phyloP scores from a whole-genome alignment of 371 early-diverging fungal genomes.

The Mortierella sp. region DNA sequence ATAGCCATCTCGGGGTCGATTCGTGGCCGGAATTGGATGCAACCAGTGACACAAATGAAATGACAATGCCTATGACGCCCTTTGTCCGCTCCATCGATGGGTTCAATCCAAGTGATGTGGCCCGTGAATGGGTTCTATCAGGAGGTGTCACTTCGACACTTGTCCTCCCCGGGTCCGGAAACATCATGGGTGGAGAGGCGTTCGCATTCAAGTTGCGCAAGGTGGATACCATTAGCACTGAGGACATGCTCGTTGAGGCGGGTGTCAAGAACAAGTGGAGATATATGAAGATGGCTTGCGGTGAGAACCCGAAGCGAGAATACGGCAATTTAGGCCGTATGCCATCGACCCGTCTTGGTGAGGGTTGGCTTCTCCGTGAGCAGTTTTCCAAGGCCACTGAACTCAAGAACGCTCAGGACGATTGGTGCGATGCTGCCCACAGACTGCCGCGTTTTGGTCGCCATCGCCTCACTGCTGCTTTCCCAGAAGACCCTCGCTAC shows the following conservation, averaged over 20 bases:
- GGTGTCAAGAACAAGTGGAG: constrained; percentile 69
- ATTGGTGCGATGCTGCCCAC: constrained; percentile 79
- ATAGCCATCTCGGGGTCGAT: constrained; percentile 70
- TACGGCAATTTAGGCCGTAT: constrained; percentile 55
- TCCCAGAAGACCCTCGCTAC: constrained; percentile 72
- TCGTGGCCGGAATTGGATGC: constrained; percentile 68
- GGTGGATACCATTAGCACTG: constrained; percentile 64
- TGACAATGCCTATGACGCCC: constrained; percentile 72
- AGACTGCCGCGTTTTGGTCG: constrained; percentile 36
- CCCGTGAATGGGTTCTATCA: constrained; percentile 72
- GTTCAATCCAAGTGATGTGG: constrained; percentile 71
- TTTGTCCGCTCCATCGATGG: constrained; percentile 72
- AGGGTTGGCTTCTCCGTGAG: constrained; percentile 76
- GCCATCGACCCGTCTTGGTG: constrained; percentile 75
- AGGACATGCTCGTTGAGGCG: constrained; percentile 74
- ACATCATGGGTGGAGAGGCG: constrained; percentile 87
- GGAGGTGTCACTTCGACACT: constrained; percentile 86
- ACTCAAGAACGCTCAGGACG: constrained; percentile 70
- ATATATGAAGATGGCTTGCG: constrained; percentile 91
- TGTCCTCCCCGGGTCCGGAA: constrained; percentile 82
- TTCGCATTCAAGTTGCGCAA: constrained; percentile 73
- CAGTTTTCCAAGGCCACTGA: constrained; percentile 67
- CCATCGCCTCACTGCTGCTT: constrained; percentile 53
- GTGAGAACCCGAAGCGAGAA: constrained; percentile 80
- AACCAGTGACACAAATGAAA: constrained; percentile 76